Percentiles rank a stretch among this genome's conserved stretches.
These are phyloP conservation scores for Penicillium goetzii DNA, from an alignment of 495 filamentous ascomycete genomes.

Conservation along the genomic window DNA sequence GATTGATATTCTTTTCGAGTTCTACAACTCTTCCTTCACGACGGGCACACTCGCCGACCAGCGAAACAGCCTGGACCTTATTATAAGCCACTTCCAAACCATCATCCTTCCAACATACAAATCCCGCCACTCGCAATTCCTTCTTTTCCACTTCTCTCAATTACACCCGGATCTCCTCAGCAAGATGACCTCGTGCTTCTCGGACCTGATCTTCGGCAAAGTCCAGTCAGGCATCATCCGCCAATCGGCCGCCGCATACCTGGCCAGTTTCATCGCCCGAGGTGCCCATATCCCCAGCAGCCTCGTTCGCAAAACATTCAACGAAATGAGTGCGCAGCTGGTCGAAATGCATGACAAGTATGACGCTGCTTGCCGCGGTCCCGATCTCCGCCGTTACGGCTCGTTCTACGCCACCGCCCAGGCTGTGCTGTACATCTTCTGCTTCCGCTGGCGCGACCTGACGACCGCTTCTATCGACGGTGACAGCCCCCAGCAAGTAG, in stretches of 20 bases:
- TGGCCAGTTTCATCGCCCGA: constrained; percentile 89
- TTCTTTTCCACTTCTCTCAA: constrained; percentile 93
- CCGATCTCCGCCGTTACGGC: constrained; percentile 79
- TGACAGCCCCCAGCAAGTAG: constrained; percentile 53
- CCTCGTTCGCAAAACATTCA: constrained; percentile 76
- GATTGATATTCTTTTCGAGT: constrained; percentile 83
- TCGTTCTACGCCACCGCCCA: constrained; percentile 90
- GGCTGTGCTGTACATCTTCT: constrained; percentile 92
- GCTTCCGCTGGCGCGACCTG: constrained; percentile 95
- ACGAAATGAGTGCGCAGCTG: constrained; percentile 72
- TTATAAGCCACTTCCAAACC: constrained; percentile 79
- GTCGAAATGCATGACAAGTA: constrained; percentile 65
- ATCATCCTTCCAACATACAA: constrained; percentile 88
- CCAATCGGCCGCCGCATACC: constrained; percentile 86
- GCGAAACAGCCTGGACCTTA: constrained; percentile 63
- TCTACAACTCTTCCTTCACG: constrained; percentile 73
- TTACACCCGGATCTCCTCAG: constrained; percentile 72
- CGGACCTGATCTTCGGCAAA: constrained; percentile 67
- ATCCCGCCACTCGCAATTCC: constrained; percentile 84
- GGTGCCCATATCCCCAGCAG: constrained; percentile 77
- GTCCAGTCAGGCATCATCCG: constrained; percentile 67
- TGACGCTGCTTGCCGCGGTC: constrained; percentile 72
- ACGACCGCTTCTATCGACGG: constrained; percentile 59
- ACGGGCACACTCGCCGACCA: constrained; percentile 49
- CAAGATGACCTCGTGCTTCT: constrained; percentile 77